Evolutionary conservation across 192 early-diverging fungal species (phyloP), one percentile per base, ranked within the genome.

Genomic region (Lobosporangium transversale): DNA sequence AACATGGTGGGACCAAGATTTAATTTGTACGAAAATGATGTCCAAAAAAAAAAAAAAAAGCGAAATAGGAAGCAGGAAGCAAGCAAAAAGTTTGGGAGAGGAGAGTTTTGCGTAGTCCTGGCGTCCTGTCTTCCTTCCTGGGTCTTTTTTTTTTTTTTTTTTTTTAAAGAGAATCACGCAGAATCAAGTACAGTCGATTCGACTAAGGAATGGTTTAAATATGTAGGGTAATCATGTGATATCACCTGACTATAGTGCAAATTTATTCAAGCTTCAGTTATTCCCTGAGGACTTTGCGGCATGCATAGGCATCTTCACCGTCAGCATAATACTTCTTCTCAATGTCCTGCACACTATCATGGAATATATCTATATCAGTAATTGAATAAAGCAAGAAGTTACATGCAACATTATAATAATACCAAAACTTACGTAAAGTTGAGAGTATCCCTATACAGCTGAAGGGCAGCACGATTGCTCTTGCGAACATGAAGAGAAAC

Each of bases 301-400:
- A 93, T 24, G 88, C 90, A 66, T 91, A 93, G 6, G 93, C 91
- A 66, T 95, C 93, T 75, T 99, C 97, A 21, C 97, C 97, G 78
- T 99, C 96, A 4, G 95, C 97, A 80, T 99, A 99, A 79, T 99
- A 99, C 66, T 94, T 94, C 67, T 92, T 91, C 76, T 99, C 97
- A 21, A 95, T 89, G 29, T 95, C 92, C 57, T 93, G 86, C 17
- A 96, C 89, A 44, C 90, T 93, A 61, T 40, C 37, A 40, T 14
- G 37, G 37, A n/a, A 10, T 40, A 14, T 14, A 40, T 10, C 37
- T 7, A 40, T 18, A 55, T 36, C 18, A 51, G 18, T 24, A 9
- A 29, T 10, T 21, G 35, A 33, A 67, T 12, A 52, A 43, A 50
- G 18, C 24, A 51, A 57, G 50, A 40, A 33, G 42, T n/a, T 18